These are phyloP conservation scores for Stephanodiscus minutulus DNA, from an alignment of 108 stramenopile genomes.

Conservation along the genomic window DNA sequence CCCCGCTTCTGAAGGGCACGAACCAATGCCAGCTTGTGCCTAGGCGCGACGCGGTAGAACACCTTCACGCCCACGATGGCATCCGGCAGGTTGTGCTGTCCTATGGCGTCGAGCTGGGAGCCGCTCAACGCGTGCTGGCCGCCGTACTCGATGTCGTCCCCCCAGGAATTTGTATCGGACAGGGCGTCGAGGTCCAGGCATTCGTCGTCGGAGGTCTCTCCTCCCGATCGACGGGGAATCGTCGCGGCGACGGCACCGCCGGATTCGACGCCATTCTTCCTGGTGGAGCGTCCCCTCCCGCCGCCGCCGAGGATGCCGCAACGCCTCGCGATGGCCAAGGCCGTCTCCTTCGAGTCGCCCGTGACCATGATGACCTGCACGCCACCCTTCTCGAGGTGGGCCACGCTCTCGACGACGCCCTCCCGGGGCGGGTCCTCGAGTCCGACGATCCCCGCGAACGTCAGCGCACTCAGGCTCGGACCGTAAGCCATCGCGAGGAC, in stretches of 20 bases:
- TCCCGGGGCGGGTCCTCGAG: slow-evolving; percentile 93
- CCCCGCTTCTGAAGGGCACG: slow-evolving; percentile 88
- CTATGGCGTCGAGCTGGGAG: slow-evolving; percentile 78
- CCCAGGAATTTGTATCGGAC: slow-evolving; percentile 29
- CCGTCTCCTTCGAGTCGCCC: slow-evolving; percentile 95
- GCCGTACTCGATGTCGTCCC: slow-evolving; percentile 52
- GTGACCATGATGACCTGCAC: slow-evolving; percentile 97
- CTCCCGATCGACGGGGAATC: slow-evolving; percentile 6
- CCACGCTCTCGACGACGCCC: slow-evolving; percentile 81
- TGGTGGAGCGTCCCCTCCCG: slow-evolving; percentile 25
- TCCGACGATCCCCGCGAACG: slow-evolving; percentile 91
- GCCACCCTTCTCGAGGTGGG: slow-evolving; percentile 76
- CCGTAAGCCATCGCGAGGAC: slow-evolving; percentile 93
- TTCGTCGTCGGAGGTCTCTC: slow-evolving; percentile 41
- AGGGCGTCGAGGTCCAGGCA: slow-evolving; percentile 17
- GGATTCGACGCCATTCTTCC: background rate
- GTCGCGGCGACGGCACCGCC: background rate
- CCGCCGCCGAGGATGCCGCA: slow-evolving; percentile 77
- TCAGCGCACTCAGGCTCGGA: slow-evolving; percentile 54
- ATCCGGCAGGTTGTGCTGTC: slow-evolving; percentile 62
- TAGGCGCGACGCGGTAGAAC: slow-evolving; percentile 93
- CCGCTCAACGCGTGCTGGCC: slow-evolving; percentile 64
- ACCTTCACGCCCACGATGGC: slow-evolving; percentile 81
- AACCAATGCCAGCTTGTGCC: slow-evolving; percentile 95
- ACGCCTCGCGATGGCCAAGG: slow-evolving; percentile 87